Evolutionary conservation across 345 rosid genomes (phyloP).

Genomic region (Cardamine occulta): DNA sequence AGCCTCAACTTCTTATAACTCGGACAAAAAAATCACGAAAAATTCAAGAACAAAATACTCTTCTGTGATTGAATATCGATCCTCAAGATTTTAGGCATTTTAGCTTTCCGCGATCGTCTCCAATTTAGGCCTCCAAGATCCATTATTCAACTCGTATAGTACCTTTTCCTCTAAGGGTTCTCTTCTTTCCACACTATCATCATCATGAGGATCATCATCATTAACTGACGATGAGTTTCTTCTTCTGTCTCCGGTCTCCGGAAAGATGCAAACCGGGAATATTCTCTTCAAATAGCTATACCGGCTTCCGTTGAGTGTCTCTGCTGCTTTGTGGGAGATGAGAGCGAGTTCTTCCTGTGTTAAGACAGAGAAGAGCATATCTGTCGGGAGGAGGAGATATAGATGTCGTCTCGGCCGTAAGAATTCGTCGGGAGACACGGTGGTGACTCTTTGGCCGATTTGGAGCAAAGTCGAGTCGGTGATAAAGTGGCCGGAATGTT

Average conservation of each 20-base stretch:
- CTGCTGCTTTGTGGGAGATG: constrained; percentile 40
- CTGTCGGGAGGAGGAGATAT: constrained; percentile 41
- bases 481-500: constrained; percentile 31
- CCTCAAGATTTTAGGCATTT: constrained; percentile 6
- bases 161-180: constrained; percentile 37
- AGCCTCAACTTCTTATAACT: constrained; percentile 27
- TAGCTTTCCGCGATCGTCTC: constrained; percentile 48
- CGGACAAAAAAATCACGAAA: constrained; percentile 28
- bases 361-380: constrained; percentile 46
- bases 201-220: constrained; percentile 20
- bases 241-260: constrained; percentile 29
- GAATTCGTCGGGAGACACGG: constrained; percentile 27
- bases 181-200: constrained; percentile 33
- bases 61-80: constrained; percentile 13
- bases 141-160: constrained; percentile 33
- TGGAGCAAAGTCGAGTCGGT: constrained; percentile 43
- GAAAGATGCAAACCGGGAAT: constrained; percentile 45
- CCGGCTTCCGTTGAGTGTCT: constrained; percentile 37
- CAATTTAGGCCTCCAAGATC: constrained; percentile 47
- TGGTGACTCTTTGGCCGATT: constrained; percentile 39
- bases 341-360: constrained; percentile 45
- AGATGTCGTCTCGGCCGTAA: constrained; percentile 42
- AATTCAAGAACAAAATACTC: not conserved
- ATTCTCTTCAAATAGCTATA: constrained; percentile 42
- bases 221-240: constrained; percentile 29